Evolutionary conservation across 352 stramenopile species (phyloP), one percentile per base, ranked within the genome.

Genomic region (Elongisporangium prolatum): DNA sequence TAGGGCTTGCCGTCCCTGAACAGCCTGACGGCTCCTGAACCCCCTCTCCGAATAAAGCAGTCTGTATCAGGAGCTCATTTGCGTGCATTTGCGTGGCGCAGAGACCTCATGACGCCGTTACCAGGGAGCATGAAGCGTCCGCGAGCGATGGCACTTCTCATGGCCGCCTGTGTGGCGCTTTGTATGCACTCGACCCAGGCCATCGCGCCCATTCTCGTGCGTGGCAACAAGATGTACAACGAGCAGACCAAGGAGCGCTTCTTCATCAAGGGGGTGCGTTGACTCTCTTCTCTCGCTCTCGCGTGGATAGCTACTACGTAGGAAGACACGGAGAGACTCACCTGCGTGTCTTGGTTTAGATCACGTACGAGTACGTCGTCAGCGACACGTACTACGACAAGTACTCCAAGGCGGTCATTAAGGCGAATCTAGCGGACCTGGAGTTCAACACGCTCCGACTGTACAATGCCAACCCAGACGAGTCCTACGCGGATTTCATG

Each of bases 221-320:
- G 84, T 50, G 86, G 86, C 53, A 93, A 91, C 80, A 93, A 95
- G 60, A 80, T 95, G 68, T 95, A 90, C 71, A 89, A 95, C 61
- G 67, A 68, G 25, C 89, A 89, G 18, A 80, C 84, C 13, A 77
- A 78, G 64, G 80, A 93, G 60, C 86, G 86, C 47, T 95, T 95
- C 63, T 85, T 93, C 69, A 91, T 95, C 57, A 89, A 91, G 68
- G 85, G 85, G 52, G 82, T 93, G 68, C 68, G 82, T 79, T 21
- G 1, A 18, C 18, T 54, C 17, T 24, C 52, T 38, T 38, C 7
- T 34, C 17, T 28, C 10, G 22, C 22, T 55, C 20, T 20, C 2
- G 7, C 11, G 14, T 17, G 16, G 3, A 49, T 44, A 18, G 44
- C 37, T 61, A n/a, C 51, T 57, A 17, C 50, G 50, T 18, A 16